A percentile compares a stretch with the other conserved stretches of the same genome.
phyloP scores from a whole-genome alignment of 495 filamentous ascomycete species.

The Podospora anserina region DNA sequence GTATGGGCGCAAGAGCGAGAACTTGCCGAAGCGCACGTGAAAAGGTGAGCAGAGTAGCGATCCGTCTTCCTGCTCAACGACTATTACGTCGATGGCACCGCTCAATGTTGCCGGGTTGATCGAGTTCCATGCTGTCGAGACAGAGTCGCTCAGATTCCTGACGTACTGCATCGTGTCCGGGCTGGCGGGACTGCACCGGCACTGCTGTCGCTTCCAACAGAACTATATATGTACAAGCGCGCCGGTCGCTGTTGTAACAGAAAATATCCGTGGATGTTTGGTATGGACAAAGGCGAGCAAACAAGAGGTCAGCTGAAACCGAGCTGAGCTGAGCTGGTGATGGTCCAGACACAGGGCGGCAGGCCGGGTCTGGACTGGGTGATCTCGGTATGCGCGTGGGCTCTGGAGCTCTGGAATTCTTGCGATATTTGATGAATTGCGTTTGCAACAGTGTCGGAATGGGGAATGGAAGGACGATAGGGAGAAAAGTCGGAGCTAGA shows the following conservation, averaged over 20 bases:
- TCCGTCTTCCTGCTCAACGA: conserved; percentile 96
- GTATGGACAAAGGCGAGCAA: background rate
- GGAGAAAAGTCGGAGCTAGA: background rate
- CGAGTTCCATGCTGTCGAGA: conserved; percentile 98
- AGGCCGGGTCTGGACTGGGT: background rate
- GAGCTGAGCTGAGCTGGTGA: background rate
- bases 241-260: background rate
- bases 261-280: background rate
- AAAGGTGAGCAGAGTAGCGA: conserved; percentile 86
- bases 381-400: background rate
- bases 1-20: conserved; percentile 88
- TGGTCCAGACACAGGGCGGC: background rate
- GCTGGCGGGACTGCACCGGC: background rate
- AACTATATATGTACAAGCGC: background rate
- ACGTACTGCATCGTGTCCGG: conserved; percentile 86
- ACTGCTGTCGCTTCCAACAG: background rate
- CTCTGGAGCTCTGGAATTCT: background rate
- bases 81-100: conserved; percentile 98
- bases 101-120: conserved; percentile 97
- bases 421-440: background rate
- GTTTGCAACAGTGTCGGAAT: background rate
- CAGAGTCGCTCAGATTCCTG: conserved; percentile 88
- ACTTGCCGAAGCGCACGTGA: conserved; percentile 98
- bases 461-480: background rate
- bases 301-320: background rate